A percentile compares a stretch with the other conserved stretches of the same genome.
Evolutionary conservation across 202 grass and related monocot species (phyloP).

Genomic region (Setaria viridis): DNA sequence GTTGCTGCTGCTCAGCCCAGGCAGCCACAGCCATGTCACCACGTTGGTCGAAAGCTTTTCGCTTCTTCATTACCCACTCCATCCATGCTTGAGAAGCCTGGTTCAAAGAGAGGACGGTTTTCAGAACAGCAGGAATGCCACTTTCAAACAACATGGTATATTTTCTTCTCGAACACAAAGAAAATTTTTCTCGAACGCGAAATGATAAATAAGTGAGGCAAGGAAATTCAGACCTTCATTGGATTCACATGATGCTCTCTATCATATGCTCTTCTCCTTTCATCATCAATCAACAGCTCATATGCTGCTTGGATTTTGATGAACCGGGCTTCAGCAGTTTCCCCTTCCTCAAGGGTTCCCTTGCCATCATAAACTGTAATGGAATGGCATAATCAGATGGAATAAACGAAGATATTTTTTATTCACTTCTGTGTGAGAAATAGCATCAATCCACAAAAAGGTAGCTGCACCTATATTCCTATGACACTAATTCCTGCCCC

Average conservation of each 20-base stretch:
- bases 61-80: slow-evolving; percentile 94
- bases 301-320: slow-evolving; percentile 99
- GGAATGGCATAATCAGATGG: slow-evolving; percentile 39
- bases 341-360: slow-evolving; percentile 88
- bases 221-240: slow-evolving; percentile 72
- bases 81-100: slow-evolving; percentile 90
- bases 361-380: slow-evolving; percentile 92
- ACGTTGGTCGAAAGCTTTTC: slow-evolving; percentile 92
- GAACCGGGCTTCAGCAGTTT: slow-evolving; percentile 93
- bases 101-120: slow-evolving; percentile 36
- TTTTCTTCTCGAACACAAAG: background rate
- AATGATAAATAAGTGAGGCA: slow-evolving; percentile 27
- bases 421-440: slow-evolving; percentile 8
- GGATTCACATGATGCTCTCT: slow-evolving; percentile 89
- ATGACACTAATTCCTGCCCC: background rate
- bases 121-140: slow-evolving; percentile 14
- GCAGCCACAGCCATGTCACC: slow-evolving; percentile 92
- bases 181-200: background rate
- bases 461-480: background rate
- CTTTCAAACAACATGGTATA: background rate
- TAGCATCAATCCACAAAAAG: slow-evolving; percentile 34
- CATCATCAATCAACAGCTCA: slow-evolving; percentile 88
- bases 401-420: slow-evolving; percentile 6
- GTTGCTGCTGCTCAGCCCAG: slow-evolving; percentile 94
- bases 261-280: slow-evolving; percentile 81